A percentile compares a stretch with the other conserved stretches of the same genome.
phyloP scores from a whole-genome alignment of 164 flowering plant genomes.

The Magnolia changhungtana region DNA sequence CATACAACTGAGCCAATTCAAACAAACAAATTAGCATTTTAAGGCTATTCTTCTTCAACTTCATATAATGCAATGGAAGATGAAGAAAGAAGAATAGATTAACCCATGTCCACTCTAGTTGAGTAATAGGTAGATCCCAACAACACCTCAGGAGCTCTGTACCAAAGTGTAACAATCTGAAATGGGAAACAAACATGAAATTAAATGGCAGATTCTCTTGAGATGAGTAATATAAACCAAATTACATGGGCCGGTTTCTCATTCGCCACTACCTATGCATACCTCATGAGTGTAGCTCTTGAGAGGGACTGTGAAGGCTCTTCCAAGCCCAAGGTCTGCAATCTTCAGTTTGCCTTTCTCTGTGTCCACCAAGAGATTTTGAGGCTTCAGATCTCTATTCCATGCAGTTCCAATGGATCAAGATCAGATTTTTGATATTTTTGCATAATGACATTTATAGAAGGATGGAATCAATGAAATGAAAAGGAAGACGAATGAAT shows the following conservation, averaged over 20 bases:
- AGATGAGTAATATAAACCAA: neutral
- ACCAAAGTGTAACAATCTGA: slow-evolving; percentile 96
- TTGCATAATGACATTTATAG: too few species aligned
- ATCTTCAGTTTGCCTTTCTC: slow-evolving; percentile 86
- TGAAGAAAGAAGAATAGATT: too few species aligned
- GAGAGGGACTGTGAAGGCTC: slow-evolving; percentile 92
- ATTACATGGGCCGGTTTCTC: neutral
- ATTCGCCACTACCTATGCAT: slow-evolving; percentile 26
- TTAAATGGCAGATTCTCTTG: too few species aligned
- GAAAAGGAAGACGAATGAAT: neutral
- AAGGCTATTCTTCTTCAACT: too few species aligned
- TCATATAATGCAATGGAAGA: too few species aligned
- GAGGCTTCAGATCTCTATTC: slow-evolving; percentile 85
- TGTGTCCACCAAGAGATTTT: slow-evolving; percentile 86
- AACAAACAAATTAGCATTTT: too few species aligned
- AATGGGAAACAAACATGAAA: neutral
- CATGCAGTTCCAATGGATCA: neutral
- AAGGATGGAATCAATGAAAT: neutral
- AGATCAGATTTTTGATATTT: neutral
- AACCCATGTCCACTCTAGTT: slow-evolving; percentile 74
- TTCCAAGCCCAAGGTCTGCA: slow-evolving; percentile 94
- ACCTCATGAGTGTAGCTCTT: slow-evolving; percentile 98
- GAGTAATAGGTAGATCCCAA: slow-evolving; percentile 88
- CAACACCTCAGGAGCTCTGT: slow-evolving; percentile 94
- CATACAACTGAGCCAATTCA: too few species aligned